A percentile compares a stretch with the other conserved stretches of the same genome.
These are phyloP conservation scores for Alliaria petiolata DNA, from an alignment of 345 rosid species.

Conservation along the genomic window DNA sequence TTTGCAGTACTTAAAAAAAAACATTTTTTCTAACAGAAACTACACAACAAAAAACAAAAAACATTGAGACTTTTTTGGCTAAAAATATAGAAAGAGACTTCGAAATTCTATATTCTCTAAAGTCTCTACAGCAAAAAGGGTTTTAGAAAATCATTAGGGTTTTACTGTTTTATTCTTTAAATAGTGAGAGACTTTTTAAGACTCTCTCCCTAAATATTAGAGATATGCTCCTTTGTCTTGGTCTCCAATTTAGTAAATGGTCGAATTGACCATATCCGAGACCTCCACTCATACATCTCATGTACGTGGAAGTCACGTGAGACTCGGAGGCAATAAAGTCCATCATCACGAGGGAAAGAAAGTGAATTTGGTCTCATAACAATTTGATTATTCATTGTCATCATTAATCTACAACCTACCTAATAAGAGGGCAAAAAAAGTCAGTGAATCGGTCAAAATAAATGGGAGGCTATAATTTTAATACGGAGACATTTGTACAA, in stretches of 20 bases:
- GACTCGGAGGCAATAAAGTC: background rate
- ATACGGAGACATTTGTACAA: background rate
- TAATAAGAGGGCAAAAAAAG: background rate
- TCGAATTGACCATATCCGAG: background rate
- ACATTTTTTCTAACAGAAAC: background rate
- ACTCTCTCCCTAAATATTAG: background rate
- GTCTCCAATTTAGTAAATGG: background rate
- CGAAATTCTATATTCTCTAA: background rate
- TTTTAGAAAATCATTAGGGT: slow-evolving; percentile 15
- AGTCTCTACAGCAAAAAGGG: slow-evolving; percentile 14
- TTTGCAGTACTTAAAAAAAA: background rate
- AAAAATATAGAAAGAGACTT: background rate
- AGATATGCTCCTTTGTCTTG: background rate
- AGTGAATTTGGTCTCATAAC: background rate
- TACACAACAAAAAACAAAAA: background rate
- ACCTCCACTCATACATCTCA: background rate
- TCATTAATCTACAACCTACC: background rate
- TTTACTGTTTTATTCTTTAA: slow-evolving; percentile 13
- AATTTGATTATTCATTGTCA: background rate
- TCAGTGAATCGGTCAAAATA: no score
- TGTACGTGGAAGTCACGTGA: slow-evolving; percentile 18
- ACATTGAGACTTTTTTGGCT: background rate
- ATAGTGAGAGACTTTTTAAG: background rate
- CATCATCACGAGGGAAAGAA: background rate
- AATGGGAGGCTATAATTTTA: background rate